phyloP scores from a whole-genome alignment of 257 asterid species.

The Knoxia roxburghii region DNA sequence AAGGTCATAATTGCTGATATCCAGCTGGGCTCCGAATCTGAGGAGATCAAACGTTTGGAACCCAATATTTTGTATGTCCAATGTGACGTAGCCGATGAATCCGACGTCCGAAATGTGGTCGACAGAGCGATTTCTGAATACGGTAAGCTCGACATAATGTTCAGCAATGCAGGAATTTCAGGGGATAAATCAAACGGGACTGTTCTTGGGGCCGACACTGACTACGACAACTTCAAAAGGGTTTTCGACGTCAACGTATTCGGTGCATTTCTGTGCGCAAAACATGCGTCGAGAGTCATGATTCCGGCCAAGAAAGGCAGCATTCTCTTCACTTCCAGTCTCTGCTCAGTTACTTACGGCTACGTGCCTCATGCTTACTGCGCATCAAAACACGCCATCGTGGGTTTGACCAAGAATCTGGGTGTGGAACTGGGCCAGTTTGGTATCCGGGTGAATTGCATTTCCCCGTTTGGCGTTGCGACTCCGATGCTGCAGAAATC shows the following conservation, averaged over 20 bases:
- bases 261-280: slow-evolving; percentile 26
- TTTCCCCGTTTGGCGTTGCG: slow-evolving; percentile 24
- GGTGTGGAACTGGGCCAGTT: slow-evolving; percentile 21
- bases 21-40: slow-evolving; percentile 14
- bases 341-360: slow-evolving; percentile 4
- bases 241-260: slow-evolving; percentile 24
- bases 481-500: slow-evolving; percentile 18
- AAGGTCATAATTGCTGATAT: slow-evolving; percentile 25
- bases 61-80: neutral
- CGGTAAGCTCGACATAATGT: slow-evolving; percentile 30
- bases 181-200: neutral
- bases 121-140: slow-evolving; percentile 9
- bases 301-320: slow-evolving; percentile 23
- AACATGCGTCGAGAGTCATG: slow-evolving; percentile 32
- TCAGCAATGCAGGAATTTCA: slow-evolving; percentile 25
- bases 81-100: slow-evolving; percentile 19
- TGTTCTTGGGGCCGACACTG: neutral
- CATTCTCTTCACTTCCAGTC: slow-evolving; percentile 25
- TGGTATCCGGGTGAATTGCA: slow-evolving; percentile 27
- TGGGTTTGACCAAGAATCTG: slow-evolving; percentile 26
- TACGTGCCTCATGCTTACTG: slow-evolving; percentile 7
- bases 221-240: slow-evolving; percentile 11
- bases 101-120: slow-evolving; percentile 16
- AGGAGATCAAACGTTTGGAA: neutral
- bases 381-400: slow-evolving; percentile 19